A percentile compares a stretch with the other conserved stretches of the same genome.
Evolutionary conservation across 1,284 basidiomycete species (phyloP).

Genomic region (Cutaneotrichosporon sp.): DNA sequence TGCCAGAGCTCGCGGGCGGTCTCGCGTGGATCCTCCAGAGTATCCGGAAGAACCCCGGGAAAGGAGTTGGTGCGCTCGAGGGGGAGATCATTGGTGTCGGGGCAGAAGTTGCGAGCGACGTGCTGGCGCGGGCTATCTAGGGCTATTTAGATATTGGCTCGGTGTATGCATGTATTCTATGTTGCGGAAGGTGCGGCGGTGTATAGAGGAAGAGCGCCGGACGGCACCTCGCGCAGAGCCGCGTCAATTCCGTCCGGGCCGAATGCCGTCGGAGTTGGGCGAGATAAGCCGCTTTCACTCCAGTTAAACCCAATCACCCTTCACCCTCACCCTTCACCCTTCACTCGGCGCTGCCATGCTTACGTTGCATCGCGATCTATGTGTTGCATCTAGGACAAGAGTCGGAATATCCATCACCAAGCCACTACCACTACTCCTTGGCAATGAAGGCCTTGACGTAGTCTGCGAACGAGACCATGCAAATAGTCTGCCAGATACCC

Average conservation of each 20-base stretch:
- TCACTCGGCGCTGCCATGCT: too few species aligned
- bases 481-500: slow-evolving; percentile 62
- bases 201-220: too few species aligned
- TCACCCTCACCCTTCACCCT: too few species aligned
- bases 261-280: too few species aligned
- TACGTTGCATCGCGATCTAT: neutral
- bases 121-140: slow-evolving; percentile 54
- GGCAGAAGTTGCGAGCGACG: slow-evolving; percentile 64
- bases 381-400: neutral
- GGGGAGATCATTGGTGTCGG: slow-evolving; percentile 63
- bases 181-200: too few species aligned
- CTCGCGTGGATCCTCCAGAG: slow-evolving; percentile 55
- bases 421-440: slow-evolving; percentile 5
- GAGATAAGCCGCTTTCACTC: too few species aligned
- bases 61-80: slow-evolving; percentile 54
- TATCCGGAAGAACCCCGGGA: slow-evolving; percentile 59
- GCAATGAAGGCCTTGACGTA: slow-evolving; percentile 60
- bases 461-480: slow-evolving; percentile 97
- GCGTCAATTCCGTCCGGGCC: too few species aligned
- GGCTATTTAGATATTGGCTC: too few species aligned
- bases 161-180: neutral
- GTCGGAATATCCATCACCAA: neutral
- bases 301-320: too few species aligned
- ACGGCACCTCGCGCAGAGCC: too few species aligned
- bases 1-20: slow-evolving; percentile 45